phyloP scores from a whole-genome alignment of 164 flowering plant genomes.

The Sedum album region DNA sequence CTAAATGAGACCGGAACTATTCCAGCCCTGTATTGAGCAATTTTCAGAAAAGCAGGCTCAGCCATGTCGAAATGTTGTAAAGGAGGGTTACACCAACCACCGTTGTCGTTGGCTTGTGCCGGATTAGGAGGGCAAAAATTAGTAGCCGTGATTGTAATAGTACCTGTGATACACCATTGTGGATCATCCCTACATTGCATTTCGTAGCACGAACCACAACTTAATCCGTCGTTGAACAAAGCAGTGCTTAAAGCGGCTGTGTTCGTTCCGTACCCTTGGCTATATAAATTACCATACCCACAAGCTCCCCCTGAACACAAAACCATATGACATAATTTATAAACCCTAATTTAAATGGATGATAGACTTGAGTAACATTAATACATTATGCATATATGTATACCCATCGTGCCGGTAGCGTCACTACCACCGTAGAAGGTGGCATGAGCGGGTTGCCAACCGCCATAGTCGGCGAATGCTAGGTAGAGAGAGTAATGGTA shows the following conservation, averaged over 20 bases:
- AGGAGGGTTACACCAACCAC: slow-evolving; percentile 41
- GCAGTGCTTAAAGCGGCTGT: neutral
- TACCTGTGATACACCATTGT: slow-evolving; percentile 30
- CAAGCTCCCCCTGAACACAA: slow-evolving; percentile 38
- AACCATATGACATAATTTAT: neutral
- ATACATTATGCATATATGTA: too few species aligned
- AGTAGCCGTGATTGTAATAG: slow-evolving; percentile 33
- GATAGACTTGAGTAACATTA: neutral
- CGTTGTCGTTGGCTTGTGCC: slow-evolving; percentile 31
- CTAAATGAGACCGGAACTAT: neutral
- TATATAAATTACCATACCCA: slow-evolving; percentile 44
- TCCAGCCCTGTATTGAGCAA: neutral
- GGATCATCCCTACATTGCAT: slow-evolving; percentile 31
- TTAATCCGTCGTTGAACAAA: slow-evolving; percentile 21
- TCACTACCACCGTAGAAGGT: slow-evolving; percentile 57
- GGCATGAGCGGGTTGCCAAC: slow-evolving; percentile 30
- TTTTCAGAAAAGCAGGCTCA: neutral
- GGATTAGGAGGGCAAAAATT: slow-evolving; percentile 45
- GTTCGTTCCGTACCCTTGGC: slow-evolving; percentile 41
- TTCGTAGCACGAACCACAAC: slow-evolving; percentile 41
- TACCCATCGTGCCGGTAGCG: slow-evolving; percentile 60
- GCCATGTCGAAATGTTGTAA: neutral
- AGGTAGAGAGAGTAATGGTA: slow-evolving; percentile 14
- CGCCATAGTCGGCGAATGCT: slow-evolving; percentile 31
- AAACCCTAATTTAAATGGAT: neutral